These are phyloP conservation scores for Chalaropsis thielavioides DNA, from an alignment of 2,329 filamentous ascomycete species.

Conservation along the genomic window DNA sequence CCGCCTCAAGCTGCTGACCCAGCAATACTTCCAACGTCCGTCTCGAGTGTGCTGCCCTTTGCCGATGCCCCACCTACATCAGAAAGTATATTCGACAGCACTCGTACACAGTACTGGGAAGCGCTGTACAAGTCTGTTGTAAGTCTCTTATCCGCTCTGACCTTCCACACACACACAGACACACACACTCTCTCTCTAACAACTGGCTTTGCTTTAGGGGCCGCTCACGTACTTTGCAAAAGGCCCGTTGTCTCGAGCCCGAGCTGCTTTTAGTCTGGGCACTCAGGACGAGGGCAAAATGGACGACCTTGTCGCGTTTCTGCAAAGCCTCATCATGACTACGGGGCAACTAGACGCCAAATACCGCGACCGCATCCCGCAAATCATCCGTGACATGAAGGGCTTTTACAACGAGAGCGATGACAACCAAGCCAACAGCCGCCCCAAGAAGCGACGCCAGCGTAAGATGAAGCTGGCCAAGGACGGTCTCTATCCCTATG, in stretches of 20 bases:
- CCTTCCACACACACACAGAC: background rate
- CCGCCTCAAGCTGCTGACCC: background rate
- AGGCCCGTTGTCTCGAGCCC: slow-evolving; percentile 60
- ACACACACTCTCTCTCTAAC: slow-evolving; percentile 18
- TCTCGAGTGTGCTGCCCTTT: slow-evolving; percentile 7
- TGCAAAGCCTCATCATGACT: slow-evolving; percentile 54
- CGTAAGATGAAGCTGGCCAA: slow-evolving; percentile 55
- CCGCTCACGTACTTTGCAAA: slow-evolving; percentile 75
- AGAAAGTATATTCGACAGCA: slow-evolving; percentile 41
- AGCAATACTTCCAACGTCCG: background rate
- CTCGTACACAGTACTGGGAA: slow-evolving; percentile 45
- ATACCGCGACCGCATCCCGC: slow-evolving; percentile 55
- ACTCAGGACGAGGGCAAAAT: slow-evolving; percentile 46
- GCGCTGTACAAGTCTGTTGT: slow-evolving; percentile 50
- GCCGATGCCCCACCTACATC: slow-evolving; percentile 25
- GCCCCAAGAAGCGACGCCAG: slow-evolving; percentile 36
- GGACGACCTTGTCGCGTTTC: slow-evolving; percentile 49
- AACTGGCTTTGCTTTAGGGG: slow-evolving; percentile 33
- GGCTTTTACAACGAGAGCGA: slow-evolving; percentile 42
- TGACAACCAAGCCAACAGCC: slow-evolving; percentile 19
- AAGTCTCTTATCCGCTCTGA: slow-evolving; percentile 19
- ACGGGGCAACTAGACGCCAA: slow-evolving; percentile 62
- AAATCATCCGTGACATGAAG: slow-evolving; percentile 44
- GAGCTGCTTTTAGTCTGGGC: slow-evolving; percentile 53
- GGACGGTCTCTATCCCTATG: slow-evolving; percentile 51